phyloP scores from a whole-genome alignment of 495 filamentous ascomycete species.

The Achaetomiella virescens region DNA sequence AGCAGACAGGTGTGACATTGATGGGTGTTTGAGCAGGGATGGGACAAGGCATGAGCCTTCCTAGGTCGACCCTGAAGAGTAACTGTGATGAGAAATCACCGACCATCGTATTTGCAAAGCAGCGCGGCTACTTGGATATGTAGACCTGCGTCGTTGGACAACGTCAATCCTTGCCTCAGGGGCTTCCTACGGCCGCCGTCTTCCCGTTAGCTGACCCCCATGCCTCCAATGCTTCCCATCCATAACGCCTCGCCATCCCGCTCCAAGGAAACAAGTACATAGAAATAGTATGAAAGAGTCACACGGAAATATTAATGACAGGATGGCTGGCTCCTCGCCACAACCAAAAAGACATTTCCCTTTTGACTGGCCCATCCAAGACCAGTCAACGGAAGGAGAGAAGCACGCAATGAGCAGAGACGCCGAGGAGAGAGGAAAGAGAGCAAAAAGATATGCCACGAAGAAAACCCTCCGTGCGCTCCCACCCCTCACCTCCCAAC shows the following conservation, averaged over 20 bases:
- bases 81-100: too few species aligned
- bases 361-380: background rate
- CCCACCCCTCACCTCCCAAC: background rate
- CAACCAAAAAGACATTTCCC: background rate
- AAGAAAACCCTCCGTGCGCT: background rate
- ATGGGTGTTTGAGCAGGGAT: too few species aligned
- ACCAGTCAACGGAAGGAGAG: background rate
- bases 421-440: background rate
- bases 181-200: too few species aligned
- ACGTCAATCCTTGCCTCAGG: too few species aligned
- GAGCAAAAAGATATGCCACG: background rate
- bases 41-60: too few species aligned
- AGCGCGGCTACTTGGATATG: too few species aligned
- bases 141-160: too few species aligned
- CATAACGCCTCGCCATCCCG: conserved; percentile 8
- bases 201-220: background rate
- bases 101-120: too few species aligned
- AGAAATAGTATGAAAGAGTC: background rate
- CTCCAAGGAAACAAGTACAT: background rate
- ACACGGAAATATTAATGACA: conserved; percentile 2
- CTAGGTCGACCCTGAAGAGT: too few species aligned
- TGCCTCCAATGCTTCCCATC: background rate
- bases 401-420: too few species aligned
- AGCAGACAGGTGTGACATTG: too few species aligned
- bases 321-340: conserved; percentile 67